A percentile compares a stretch with the other conserved stretches of the same genome.
These are phyloP conservation scores for Cryptosporidium muris DNA, from an alignment of 169 alveolate species.

Conservation along the genomic window DNA sequence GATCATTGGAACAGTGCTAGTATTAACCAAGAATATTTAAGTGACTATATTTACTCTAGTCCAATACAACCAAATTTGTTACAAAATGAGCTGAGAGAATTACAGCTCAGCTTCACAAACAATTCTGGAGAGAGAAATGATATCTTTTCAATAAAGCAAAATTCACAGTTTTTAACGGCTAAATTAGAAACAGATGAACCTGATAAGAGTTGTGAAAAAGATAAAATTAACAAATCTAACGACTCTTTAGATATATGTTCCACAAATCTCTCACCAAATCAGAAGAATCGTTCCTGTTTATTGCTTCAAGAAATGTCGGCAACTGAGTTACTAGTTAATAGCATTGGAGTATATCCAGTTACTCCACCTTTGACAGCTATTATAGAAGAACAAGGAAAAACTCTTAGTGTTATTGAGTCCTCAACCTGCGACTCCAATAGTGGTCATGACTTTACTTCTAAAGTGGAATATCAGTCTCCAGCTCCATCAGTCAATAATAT, in stretches of 20 bases:
- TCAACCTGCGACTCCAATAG: conserved; percentile 62
- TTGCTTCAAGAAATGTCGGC: conserved; percentile 53
- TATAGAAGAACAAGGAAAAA: conserved; percentile 4
- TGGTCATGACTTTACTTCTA: conserved; percentile 20
- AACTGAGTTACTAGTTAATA: conserved; percentile 29
- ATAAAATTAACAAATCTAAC: too few relatives aligned
- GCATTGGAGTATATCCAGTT: conserved; percentile 63
- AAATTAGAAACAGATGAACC: not conserved
- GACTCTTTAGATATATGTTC: too few relatives aligned
- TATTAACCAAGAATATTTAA: too few relatives aligned
- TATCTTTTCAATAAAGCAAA: not conserved
- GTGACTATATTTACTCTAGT: too few relatives aligned
- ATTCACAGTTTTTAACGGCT: not conserved
- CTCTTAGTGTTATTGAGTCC: conserved; percentile 18
- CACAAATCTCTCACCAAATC: conserved; percentile 29
- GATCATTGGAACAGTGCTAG: too few relatives aligned
- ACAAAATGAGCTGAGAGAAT: too few relatives aligned
- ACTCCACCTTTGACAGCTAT: conserved; percentile 18
- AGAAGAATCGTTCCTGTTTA: conserved; percentile 12
- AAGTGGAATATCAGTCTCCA: conserved; percentile 37
- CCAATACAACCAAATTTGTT: too few relatives aligned
- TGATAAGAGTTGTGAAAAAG: too few relatives aligned
- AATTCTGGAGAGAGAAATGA: not conserved
- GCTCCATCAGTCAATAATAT: conserved; percentile 22
- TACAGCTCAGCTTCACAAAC: too few relatives aligned